Percentiles rank a stretch among this genome's conserved stretches.
Conservation (phyloP, 75 land plant species). For the Picea sitchensis region DNA sequence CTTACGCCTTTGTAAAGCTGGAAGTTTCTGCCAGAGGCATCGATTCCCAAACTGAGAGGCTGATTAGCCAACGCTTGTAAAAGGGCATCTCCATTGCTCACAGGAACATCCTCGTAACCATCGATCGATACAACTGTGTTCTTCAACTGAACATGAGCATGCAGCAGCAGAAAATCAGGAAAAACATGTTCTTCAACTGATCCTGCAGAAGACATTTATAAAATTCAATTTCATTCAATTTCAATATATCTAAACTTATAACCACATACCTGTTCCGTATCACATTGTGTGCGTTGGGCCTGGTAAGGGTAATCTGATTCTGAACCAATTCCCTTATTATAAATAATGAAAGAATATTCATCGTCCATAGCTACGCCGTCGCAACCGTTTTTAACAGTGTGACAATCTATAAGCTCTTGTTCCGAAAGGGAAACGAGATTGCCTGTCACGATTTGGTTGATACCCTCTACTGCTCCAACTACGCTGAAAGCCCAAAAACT, state of each 20-base stretch:
- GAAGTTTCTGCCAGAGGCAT: constrained; percentile 71
- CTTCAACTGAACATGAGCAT: no score
- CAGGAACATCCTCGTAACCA: constrained; percentile 61
- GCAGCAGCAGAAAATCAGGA: neutral
- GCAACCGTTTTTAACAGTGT: constrained; percentile 21
- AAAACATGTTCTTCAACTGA: neutral
- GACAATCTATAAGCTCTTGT: constrained; percentile 29
- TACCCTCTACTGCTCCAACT: no score
- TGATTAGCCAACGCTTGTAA: neutral
- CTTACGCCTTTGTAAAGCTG: constrained; percentile 75
- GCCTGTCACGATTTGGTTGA: no score
- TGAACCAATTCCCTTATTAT: neutral
- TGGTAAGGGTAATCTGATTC: no score
- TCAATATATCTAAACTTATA: no score
- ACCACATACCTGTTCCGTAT: neutral
- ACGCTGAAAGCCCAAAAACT: constrained; percentile 9
- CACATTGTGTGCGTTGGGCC: no score
- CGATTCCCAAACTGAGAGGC: constrained; percentile 12
- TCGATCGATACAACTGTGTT: constrained; percentile 34
- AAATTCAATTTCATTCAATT: no score
- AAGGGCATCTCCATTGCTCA: constrained; percentile 47
- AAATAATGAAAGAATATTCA: constrained; percentile 17
- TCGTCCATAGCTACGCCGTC: constrained; percentile 2
- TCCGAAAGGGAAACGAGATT: constrained; percentile 26
- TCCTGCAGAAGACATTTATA: no score